phyloP scores from a whole-genome alignment of 257 asterid species.

The Gentiana straminea region DNA sequence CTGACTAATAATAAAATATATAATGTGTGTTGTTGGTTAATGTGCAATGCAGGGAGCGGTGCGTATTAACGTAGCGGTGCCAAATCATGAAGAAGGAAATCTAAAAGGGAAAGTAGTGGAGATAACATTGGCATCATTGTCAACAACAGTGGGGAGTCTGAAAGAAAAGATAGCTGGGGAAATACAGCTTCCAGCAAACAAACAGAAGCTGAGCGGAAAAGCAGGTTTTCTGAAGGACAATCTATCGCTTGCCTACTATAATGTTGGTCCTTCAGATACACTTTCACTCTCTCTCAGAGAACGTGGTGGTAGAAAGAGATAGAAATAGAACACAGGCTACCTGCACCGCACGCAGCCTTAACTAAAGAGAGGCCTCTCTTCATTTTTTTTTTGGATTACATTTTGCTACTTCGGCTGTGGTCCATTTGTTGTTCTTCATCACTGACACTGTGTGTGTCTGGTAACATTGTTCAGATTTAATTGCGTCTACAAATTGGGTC shows the following conservation, averaged over 20 bases:
- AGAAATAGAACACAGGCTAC: no score
- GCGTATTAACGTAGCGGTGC: slow-evolving; percentile 63
- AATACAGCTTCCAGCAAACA: slow-evolving; percentile 87
- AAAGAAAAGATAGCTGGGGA: slow-evolving; percentile 95
- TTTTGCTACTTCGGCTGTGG: no score
- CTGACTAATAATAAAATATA: no score
- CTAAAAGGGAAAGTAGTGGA: slow-evolving; percentile 81
- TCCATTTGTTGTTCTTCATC: no score
- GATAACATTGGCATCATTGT: slow-evolving; percentile 58
- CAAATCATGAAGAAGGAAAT: slow-evolving; percentile 82
- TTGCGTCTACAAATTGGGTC: no score
- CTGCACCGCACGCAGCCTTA: no score
- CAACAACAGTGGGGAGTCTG: slow-evolving; percentile 73
- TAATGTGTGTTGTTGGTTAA: no score
- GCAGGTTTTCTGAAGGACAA: slow-evolving; percentile 98
- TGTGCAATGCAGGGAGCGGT: slow-evolving; percentile 65
- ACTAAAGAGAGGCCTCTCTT: no score
- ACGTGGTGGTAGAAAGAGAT: slow-evolving; percentile 99
- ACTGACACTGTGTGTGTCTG: no score
- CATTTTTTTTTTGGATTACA: no score
- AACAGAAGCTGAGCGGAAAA: slow-evolving; percentile 94
- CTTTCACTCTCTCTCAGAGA: slow-evolving; percentile 84
- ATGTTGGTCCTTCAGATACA: slow-evolving; percentile 59
- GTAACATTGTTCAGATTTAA: no score
- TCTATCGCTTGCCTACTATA: slow-evolving; percentile 86